Evolutionary conservation across 2,329 filamentous ascomycete species (phyloP).

Genomic region (Colletotrichum tabaci): DNA sequence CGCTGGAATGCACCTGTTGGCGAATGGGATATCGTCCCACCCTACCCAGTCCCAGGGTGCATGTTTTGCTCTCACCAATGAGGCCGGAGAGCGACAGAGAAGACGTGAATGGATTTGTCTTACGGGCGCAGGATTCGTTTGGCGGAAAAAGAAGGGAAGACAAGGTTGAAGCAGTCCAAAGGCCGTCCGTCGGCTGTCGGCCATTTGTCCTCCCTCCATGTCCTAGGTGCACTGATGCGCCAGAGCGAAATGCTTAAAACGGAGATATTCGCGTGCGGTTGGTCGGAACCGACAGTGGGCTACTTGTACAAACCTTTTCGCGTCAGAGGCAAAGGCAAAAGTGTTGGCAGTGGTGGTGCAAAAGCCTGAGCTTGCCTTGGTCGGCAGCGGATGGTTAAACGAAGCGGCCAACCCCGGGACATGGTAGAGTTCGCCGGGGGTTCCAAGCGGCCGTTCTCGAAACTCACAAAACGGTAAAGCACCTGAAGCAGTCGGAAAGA

Average conservation of each 20-base stretch:
- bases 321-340: too few species aligned
- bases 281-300: not conserved
- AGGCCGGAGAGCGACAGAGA: not conserved
- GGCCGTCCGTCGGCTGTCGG: not conserved
- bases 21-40: not conserved
- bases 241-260: not conserved
- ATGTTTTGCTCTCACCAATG: conserved; percentile 3
- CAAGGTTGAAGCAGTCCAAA: not conserved
- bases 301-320: too few species aligned
- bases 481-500: not conserved
- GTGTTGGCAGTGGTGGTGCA: too few species aligned
- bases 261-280: not conserved
- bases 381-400: not conserved
- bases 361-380: not conserved
- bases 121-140: not conserved
- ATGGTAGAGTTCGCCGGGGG: not conserved
- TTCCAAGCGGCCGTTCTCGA: not conserved
- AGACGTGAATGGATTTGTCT: not conserved
- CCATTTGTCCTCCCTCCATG: too few species aligned
- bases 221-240: not conserved
- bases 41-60: not conserved
- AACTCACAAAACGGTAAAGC: too few species aligned
- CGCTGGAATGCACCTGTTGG: not conserved
- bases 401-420: not conserved
- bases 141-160: not conserved